A percentile compares a stretch with the other conserved stretches of the same genome.
Evolutionary conservation across 2,329 filamentous ascomycete species (phyloP).

Genomic region (Lachnellula hyalina): DNA sequence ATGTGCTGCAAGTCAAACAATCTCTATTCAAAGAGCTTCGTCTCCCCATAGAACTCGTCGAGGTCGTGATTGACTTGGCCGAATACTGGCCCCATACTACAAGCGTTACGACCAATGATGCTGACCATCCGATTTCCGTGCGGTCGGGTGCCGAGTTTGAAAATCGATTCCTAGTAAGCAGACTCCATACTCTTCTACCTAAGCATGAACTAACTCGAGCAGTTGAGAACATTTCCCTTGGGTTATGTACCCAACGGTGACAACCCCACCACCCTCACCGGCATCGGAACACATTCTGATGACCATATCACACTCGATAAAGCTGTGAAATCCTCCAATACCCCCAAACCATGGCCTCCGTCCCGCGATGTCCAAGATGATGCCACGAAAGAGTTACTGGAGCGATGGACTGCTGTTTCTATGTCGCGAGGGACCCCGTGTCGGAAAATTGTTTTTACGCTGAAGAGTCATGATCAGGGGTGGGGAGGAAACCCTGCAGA

Average conservation of each 20-base stretch:
- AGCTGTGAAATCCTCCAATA: neutral
- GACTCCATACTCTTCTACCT: neutral
- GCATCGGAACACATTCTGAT: neutral
- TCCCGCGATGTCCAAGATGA: constrained; percentile 6
- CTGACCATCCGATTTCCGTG: constrained; percentile 6
- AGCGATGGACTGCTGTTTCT: constrained; percentile 16
- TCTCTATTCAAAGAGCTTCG: constrained; percentile 40
- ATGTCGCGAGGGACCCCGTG: constrained; percentile 38
- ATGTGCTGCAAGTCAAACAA: constrained; percentile 45
- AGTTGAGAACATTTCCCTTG: constrained; percentile 29
- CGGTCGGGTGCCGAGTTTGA: constrained; percentile 23
- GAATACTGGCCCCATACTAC: constrained; percentile 56
- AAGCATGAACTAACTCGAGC: constrained; percentile 1
- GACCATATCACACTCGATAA: neutral
- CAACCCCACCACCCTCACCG: neutral
- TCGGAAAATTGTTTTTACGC: constrained; percentile 56
- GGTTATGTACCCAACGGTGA: constrained; percentile 8
- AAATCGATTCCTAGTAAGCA: constrained; percentile 39
- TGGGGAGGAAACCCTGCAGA: constrained; percentile 37
- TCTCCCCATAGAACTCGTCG: constrained; percentile 51
- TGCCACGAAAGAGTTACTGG: constrained; percentile 17
- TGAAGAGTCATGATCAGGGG: constrained; percentile 54
- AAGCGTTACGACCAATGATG: constrained; percentile 21
- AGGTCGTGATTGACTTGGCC: constrained; percentile 52
- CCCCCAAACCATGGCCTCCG: constrained; percentile 13